Conservation (phyloP, 169 alveolate species). For the Plasmodium gaboni region DNA sequence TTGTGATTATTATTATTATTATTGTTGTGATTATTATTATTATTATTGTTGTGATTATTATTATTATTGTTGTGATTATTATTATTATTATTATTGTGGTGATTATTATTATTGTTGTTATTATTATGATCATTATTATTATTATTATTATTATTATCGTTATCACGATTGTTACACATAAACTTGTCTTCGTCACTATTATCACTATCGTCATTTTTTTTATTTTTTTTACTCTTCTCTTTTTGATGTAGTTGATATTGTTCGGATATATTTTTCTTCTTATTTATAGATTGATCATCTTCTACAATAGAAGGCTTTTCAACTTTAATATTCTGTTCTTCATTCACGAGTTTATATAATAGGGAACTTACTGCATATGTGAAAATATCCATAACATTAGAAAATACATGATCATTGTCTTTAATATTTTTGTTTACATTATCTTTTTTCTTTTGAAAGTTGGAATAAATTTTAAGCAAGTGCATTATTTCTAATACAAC, state of each 20-base stretch:
- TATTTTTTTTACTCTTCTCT: not conserved
- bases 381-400: constrained; percentile 33
- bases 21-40: not conserved
- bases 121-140: not conserved
- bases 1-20: constrained; percentile 16
- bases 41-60: not conserved
- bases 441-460: constrained; percentile 70
- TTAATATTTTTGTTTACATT: not conserved
- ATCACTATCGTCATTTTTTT: constrained; percentile 3
- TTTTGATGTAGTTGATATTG: not conserved
- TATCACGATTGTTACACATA: not conserved
- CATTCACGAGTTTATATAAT: constrained; percentile 49
- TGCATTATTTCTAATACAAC: constrained; percentile 65
- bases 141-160: not conserved
- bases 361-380: constrained; percentile 58
- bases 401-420: constrained; percentile 15
- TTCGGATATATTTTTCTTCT: constrained; percentile 9
- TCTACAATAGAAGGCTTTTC: constrained; percentile 25
- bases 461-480: constrained; percentile 26
- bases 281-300: constrained; percentile 26
- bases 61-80: not conserved
- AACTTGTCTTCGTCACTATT: not conserved
- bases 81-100: constrained; percentile 11
- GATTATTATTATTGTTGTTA: not conserved
- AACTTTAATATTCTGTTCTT: constrained; percentile 42